Evolutionary conservation across 768 basidiomycete species (phyloP).

Genomic region (Albatrellus ellisii): DNA sequence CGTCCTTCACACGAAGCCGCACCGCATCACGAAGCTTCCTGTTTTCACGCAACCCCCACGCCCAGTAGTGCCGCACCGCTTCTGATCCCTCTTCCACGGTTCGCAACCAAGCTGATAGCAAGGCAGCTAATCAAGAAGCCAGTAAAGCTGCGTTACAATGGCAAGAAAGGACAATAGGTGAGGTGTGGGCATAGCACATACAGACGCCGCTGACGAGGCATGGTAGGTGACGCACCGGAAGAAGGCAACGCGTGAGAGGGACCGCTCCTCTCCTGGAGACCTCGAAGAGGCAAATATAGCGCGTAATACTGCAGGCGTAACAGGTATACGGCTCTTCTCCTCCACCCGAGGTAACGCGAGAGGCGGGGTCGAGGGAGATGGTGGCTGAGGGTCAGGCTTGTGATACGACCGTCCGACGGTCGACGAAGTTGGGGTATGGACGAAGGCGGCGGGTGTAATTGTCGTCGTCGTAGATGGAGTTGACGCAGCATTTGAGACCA

Average conservation of each 20-base stretch:
- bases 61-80: conserved; percentile 55
- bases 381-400: too few relatives aligned
- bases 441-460: too few relatives aligned
- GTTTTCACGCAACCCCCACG: conserved; percentile 27
- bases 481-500: too few relatives aligned
- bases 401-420: too few relatives aligned
- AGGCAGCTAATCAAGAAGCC: conserved; percentile 77
- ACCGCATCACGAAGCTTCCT: conserved; percentile 7
- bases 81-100: conserved; percentile 55
- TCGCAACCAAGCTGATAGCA: conserved; percentile 63
- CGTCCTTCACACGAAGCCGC: neutral
- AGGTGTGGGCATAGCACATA: neutral
- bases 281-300: conserved; percentile 83
- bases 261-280: conserved; percentile 68
- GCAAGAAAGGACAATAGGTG: neutral
- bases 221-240: conserved; percentile 42
- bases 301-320: conserved; percentile 69
- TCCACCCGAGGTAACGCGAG: too few relatives aligned
- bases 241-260: conserved; percentile 76
- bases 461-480: too few relatives aligned
- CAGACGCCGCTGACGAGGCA: neutral
- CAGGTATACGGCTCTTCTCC: conserved; percentile 63
- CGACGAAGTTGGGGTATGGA: too few relatives aligned
- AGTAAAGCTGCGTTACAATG: conserved; percentile 40
- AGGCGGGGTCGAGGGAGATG: too few relatives aligned